These are phyloP conservation scores for Xylaria sp. DNA, from an alignment of 2,329 filamentous ascomycete genomes.

Conservation along the genomic window DNA sequence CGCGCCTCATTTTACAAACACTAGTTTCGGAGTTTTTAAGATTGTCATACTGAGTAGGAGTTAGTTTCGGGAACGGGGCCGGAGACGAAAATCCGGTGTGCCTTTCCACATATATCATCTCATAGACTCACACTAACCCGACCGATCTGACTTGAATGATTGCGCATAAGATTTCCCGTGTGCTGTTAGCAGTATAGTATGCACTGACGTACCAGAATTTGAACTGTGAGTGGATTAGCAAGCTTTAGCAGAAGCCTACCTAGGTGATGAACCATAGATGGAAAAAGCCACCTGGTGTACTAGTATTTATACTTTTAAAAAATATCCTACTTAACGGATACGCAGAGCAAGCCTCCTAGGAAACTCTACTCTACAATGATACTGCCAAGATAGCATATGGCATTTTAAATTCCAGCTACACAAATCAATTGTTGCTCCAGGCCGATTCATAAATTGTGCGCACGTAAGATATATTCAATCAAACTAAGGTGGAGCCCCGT, in stretches of 20 bases:
- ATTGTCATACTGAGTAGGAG: background rate
- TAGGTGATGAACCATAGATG: background rate
- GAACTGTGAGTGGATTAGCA: background rate
- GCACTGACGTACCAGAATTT: background rate
- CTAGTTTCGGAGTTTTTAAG: background rate
- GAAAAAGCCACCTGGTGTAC: background rate
- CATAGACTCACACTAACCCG: background rate
- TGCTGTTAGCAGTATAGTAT: constrained; percentile 1
- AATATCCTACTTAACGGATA: background rate
- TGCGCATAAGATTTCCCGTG: background rate
- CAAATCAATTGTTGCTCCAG: background rate
- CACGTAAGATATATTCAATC: constrained; percentile 8
- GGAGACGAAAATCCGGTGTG: constrained; percentile 6
- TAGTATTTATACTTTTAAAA: background rate
- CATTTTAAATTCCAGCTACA: constrained; percentile 1
- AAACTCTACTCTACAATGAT: background rate
- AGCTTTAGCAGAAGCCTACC: background rate
- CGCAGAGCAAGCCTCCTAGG: background rate
- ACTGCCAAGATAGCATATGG: background rate
- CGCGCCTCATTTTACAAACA: background rate
- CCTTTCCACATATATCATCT: background rate
- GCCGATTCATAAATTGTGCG: background rate
- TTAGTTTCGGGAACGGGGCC: background rate
- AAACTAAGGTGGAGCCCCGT: constrained; percentile 10
- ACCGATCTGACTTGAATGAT: background rate